Conservation (phyloP, 2,329 filamentous ascomycete genomes). For the Sordariomycetes sp. region DNA sequence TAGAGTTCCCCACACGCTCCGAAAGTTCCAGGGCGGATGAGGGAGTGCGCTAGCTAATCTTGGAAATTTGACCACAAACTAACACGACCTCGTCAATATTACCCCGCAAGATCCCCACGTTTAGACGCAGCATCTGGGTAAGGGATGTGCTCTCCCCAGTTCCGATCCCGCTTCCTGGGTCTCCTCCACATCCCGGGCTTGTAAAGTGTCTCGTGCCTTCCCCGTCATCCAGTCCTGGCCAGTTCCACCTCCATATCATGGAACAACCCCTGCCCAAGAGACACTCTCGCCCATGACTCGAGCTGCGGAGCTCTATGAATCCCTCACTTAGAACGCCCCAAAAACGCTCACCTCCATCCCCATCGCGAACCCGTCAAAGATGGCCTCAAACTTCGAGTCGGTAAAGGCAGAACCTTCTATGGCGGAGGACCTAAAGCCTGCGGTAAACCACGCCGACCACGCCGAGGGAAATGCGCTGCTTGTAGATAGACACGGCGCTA, state of each 20-base stretch:
- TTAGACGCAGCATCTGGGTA: neutral
- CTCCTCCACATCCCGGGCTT: neutral
- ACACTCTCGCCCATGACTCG: too few species aligned
- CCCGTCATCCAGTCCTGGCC: too few species aligned
- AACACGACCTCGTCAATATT: neutral
- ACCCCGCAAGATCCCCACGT: neutral
- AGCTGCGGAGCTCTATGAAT: too few species aligned
- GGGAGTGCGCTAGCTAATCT: neutral
- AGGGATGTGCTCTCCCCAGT: neutral
- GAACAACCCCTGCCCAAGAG: too few species aligned
- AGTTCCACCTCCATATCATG: too few species aligned
- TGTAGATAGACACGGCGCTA: constrained; percentile 7
- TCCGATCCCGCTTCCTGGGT: too few species aligned
- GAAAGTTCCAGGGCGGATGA: neutral
- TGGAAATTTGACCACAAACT: neutral
- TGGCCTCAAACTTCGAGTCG: neutral
- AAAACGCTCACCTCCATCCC: too few species aligned
- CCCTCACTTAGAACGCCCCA: too few species aligned
- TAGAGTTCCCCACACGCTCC: too few species aligned
- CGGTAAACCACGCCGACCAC: neutral
- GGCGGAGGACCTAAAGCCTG: neutral
- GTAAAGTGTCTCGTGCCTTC: neutral
- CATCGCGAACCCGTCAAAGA: neutral
- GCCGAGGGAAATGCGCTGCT: constrained; percentile 7
- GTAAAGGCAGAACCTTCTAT: neutral